Base-by-base conservation (phyloP, 106 monocot species). In the Chionographis japonica region DNA sequence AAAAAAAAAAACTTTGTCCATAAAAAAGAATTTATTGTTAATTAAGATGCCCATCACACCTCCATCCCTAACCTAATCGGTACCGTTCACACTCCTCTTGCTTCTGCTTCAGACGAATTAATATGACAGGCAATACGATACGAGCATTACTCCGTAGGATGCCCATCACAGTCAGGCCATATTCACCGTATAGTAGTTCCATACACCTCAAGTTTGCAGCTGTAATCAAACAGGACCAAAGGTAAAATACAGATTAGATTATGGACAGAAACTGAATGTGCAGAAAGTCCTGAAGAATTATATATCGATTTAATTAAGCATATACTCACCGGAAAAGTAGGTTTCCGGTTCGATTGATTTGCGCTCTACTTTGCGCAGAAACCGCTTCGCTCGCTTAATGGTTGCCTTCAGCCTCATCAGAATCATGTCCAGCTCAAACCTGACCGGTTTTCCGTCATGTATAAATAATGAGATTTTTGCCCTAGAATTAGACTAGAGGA, bases 391-490 rank as follows among this genome's bases (percentile, higher is more conserved):
- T 56, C 71, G 53, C 67, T 55, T 74, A 52, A 72, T 78, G 16
- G 83, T 74, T 37, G 52, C 66, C 62, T 83, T 83, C 8, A 78
- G 74, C 0, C 78, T 70, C 71, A 78, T 78, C 36, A 83, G 70
- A 38, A 83, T 41, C 83, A 83, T 83, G 38, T 83, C 83, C 12
- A 83, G 71, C 51, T 83, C 83, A 75, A 83, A 83, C 74, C 83
- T 83, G 62, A 35, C 15, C 27, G 27, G 27, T 27, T 27, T 27
- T 27, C 1, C 27, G 27, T 27, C 27, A 27, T 27, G 27, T 27
- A 0, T 27, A 0, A 27, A 27, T 27, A 27, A 27, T 0, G 27
- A 27, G 1, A 27, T 27, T 27, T 27, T 27, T 27, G 27, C 27
- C 27, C 27, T 27, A 27, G 27, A 27, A 27, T 27, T 27, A 27